Evolutionary conservation across 2,329 filamentous ascomycete species (phyloP), one percentile per base, ranked within the genome.

Genomic region (Microascus cirrosus): DNA sequence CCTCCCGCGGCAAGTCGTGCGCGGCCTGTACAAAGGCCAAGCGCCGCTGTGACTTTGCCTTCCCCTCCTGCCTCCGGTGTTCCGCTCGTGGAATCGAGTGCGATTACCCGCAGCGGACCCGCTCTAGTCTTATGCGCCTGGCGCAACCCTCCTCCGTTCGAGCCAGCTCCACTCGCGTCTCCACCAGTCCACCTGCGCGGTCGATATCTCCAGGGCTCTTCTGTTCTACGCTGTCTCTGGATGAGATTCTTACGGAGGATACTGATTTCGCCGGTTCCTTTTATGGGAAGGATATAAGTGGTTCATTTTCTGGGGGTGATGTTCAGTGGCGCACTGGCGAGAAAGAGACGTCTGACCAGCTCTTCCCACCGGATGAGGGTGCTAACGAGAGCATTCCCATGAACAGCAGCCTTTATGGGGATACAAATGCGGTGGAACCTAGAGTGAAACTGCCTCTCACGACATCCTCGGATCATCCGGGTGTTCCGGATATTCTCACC

Each of bases 1-100:
- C 72, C 50, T 73, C 73, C 3, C 67, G 75, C 58, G 77, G 80
- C 53, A 84, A 82, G 67, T 79, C 82, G 2, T 85, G 81, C 63
- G 69, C 73, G 3, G 74, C 76, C 25, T 84, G 82, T 68, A 80
- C 76, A 54, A 77, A 74, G 63, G 74, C 80, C 25, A 84, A 84
- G 66, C 74, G 81, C 15, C 77, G 77, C 54, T 84, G 82, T 65
- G 77, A 81, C 61, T 73, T 78, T 36, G 73, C 71, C n/a, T 64
- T 74, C 18, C 81, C 81, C 1, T 64, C 72, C 12, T 85, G 82
- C 62, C 67, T 74, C n/a, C 74, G 82, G 50, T 85, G 82, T 63
- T 65, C 68, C 0, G 74, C 76, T 58, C 74, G 79, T 28, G 67
- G 69, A 1, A 65, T 82, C 1, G 55, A 65, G 0, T 84, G 82